Conservation (phyloP, 83 land plant genomes). For the Picea mariana region DNA sequence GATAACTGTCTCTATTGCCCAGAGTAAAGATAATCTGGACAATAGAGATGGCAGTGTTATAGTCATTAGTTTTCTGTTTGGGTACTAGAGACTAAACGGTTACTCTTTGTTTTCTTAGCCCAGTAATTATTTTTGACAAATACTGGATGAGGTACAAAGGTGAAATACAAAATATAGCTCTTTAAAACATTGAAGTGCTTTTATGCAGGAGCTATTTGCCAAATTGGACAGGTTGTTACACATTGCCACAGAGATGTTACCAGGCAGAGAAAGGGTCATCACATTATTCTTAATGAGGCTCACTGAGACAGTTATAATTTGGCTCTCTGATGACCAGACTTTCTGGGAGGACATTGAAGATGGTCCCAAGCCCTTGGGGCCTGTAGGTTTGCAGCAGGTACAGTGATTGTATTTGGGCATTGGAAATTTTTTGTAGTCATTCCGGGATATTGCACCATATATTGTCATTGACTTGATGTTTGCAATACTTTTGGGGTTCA, state of each 20-base stretch:
- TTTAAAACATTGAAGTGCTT: neutral
- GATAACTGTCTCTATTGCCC: too few species aligned
- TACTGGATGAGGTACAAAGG: neutral
- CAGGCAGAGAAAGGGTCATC: slow-evolving; percentile 92
- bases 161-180: neutral
- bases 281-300: slow-evolving; percentile 81
- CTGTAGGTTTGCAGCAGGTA: slow-evolving; percentile 94
- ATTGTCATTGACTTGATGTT: slow-evolving; percentile 10
- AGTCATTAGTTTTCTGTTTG: neutral
- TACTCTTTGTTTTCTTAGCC: neutral
- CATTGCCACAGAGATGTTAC: slow-evolving; percentile 83
- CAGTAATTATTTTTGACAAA: slow-evolving; percentile 3
- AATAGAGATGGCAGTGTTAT: neutral
- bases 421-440: neutral
- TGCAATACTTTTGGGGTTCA: slow-evolving; percentile 16
- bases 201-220: slow-evolving; percentile 80
- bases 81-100: neutral
- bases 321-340: slow-evolving; percentile 81
- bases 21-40: too few species aligned
- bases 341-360: slow-evolving; percentile 99
- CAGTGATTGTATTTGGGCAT: neutral
- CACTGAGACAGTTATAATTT: slow-evolving; percentile 85
- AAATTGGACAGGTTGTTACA: slow-evolving; percentile 72
- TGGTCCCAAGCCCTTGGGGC: slow-evolving; percentile 77
- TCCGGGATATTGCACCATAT: neutral